A percentile compares a stretch with the other conserved stretches of the same genome.
These are phyloP conservation scores for Blastobotrys mokoenaii DNA, from an alignment of 805 yeast species.

Conservation along the genomic window DNA sequence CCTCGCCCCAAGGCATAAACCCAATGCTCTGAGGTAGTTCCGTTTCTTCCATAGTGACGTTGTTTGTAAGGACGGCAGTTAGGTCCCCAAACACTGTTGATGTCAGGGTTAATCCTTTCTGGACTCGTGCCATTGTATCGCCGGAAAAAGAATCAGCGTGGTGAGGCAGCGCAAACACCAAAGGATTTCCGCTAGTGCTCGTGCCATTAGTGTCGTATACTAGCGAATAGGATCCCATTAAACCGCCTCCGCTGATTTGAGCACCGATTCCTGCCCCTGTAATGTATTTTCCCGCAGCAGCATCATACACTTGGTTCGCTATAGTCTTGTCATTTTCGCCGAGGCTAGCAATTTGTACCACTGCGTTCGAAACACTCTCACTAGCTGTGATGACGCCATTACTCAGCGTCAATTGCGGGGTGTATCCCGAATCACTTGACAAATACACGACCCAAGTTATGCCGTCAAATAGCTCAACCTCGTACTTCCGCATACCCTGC, in stretches of 20 bases:
- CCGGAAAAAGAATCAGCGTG: conserved; percentile 37
- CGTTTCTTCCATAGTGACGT: conserved; percentile 27
- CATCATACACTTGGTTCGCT: conserved; percentile 37
- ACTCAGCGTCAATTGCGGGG: background rate
- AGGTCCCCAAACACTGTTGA: conserved; percentile 41
- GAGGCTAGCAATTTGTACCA: background rate
- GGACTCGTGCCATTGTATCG: conserved; percentile 14
- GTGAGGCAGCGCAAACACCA: conserved; percentile 57
- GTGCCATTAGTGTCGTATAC: conserved; percentile 37
- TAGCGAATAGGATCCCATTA: conserved; percentile 30
- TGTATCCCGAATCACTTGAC: conserved; percentile 8
- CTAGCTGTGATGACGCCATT: background rate
- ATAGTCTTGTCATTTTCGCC: conserved; percentile 2
- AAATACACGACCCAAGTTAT: conserved; percentile 61
- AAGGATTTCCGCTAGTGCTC: conserved; percentile 33
- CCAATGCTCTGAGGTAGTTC: conserved; percentile 36
- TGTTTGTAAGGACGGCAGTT: conserved; percentile 29
- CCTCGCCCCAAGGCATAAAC: conserved; percentile 46
- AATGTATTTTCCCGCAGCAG: conserved; percentile 56
- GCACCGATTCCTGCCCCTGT: conserved; percentile 31
- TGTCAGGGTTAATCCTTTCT: conserved; percentile 17
- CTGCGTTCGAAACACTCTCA: background rate
- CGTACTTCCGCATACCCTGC: conserved; percentile 44
- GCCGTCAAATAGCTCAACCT: conserved; percentile 44
- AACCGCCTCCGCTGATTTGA: conserved; percentile 30